These are phyloP conservation scores for Linum trigynum DNA, from an alignment of 345 rosid species.

Conservation along the genomic window DNA sequence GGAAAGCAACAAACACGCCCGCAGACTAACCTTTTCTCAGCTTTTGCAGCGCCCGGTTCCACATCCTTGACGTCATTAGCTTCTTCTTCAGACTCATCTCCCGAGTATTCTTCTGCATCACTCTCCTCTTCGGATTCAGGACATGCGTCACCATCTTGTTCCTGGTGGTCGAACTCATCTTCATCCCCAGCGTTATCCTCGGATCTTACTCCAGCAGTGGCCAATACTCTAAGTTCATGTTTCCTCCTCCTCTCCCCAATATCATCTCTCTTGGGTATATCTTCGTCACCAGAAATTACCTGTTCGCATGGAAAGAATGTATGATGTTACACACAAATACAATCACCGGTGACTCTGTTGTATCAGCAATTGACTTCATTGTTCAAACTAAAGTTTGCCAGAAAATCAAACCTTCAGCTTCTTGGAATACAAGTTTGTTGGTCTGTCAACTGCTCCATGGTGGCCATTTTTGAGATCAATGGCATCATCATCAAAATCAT, in stretches of 20 bases:
- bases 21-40: constrained; percentile 60
- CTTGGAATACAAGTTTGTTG: constrained; percentile 24
- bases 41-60: constrained; percentile 52
- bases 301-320: constrained; percentile 15
- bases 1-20: too few species aligned
- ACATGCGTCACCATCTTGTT: constrained; percentile 23
- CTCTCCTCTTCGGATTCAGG: constrained; percentile 26
- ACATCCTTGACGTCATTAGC: too few species aligned
- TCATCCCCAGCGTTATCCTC: constrained; percentile 42
- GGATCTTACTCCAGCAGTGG: constrained; percentile 62
- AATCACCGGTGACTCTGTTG: too few species aligned
- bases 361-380: neutral
- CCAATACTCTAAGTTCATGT: constrained; percentile 70
- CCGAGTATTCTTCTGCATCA: constrained; percentile 32
- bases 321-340: neutral
- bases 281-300: constrained; percentile 83
- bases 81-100: constrained; percentile 63
- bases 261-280: constrained; percentile 81
- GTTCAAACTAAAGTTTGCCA: too few species aligned
- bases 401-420: constrained; percentile 60
- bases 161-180: constrained; percentile 20
- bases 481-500: constrained; percentile 73
- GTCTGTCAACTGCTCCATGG: constrained; percentile 19
- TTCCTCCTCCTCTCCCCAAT: constrained; percentile 92
- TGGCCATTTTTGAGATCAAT: constrained; percentile 26